A percentile compares a stretch with the other conserved stretches of the same genome.
These are phyloP conservation scores for Pharus latifolius DNA, from an alignment of 176 grass and related monocot species.

Conservation along the genomic window DNA sequence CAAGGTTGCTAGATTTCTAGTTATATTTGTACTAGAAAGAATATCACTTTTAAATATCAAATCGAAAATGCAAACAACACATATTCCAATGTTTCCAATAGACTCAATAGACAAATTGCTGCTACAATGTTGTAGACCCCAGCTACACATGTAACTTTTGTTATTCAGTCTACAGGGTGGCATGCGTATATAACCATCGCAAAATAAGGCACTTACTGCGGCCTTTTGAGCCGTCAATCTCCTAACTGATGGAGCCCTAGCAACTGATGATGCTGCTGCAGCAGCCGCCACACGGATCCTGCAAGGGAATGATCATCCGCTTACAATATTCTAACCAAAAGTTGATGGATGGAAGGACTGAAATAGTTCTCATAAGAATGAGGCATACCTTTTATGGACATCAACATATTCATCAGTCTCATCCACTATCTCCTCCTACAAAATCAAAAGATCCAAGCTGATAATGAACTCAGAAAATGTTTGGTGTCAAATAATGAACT, in stretches of 20 bases:
- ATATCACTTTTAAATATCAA: background rate
- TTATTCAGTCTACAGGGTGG: background rate
- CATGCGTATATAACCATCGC: background rate
- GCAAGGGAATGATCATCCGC: slow-evolving; percentile 8
- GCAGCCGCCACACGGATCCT: slow-evolving; percentile 95
- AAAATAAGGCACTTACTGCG: slow-evolving; percentile 48
- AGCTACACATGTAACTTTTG: background rate
- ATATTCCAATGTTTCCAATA: background rate
- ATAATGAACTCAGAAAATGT: background rate
- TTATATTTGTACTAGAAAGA: background rate
- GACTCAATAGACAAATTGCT: background rate
- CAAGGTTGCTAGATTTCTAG: background rate
- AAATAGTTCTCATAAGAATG: background rate
- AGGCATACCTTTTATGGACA: slow-evolving; percentile 88
- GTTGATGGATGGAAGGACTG: background rate
- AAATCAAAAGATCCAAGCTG: slow-evolving; percentile 1
- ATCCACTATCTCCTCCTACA: slow-evolving; percentile 98
- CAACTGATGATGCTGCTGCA: slow-evolving; percentile 91
- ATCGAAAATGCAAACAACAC: background rate
- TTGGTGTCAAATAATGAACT: background rate
- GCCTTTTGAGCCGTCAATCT: slow-evolving; percentile 78
- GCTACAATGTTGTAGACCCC: background rate
- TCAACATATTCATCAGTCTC: slow-evolving; percentile 99
- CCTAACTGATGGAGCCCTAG: slow-evolving; percentile 82
- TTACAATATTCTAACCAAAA: slow-evolving; percentile 3